Evolutionary conservation across 371 early-diverging fungal species (phyloP).

Genomic region (Dentiscutata heterogama): DNA sequence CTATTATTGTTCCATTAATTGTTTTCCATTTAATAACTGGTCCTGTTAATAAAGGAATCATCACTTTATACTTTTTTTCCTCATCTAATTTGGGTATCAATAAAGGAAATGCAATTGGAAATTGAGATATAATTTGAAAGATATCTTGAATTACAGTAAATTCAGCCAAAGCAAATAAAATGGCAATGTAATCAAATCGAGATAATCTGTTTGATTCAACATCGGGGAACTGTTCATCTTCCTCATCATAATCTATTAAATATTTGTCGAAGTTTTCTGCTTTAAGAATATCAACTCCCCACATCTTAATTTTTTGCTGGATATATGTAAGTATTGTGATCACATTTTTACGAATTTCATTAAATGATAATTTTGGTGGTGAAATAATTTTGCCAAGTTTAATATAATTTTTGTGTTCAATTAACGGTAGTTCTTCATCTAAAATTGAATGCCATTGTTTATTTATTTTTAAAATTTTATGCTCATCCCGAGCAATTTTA

Average conservation of each 20-base stretch:
- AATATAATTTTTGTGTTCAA: constrained; percentile 8
- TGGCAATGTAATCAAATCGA: constrained; percentile 36
- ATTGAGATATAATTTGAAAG: neutral
- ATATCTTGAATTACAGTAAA: constrained; percentile 43
- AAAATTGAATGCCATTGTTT: constrained; percentile 29
- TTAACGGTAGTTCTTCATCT: constrained; percentile 14
- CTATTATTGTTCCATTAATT: constrained; percentile 19
- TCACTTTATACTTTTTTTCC: constrained; percentile 24
- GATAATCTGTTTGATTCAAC: neutral
- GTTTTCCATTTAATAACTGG: constrained; percentile 13
- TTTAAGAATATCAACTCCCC: no score
- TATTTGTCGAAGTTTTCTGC: neutral
- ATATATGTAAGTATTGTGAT: no score
- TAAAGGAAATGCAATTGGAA: no score
- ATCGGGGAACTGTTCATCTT: neutral
- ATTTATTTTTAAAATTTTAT: constrained; percentile 14
- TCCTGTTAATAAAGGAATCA: no score
- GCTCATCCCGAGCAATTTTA: no score
- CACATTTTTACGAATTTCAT: neutral
- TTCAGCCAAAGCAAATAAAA: constrained; percentile 16
- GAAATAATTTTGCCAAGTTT: neutral
- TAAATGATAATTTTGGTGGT: neutral
- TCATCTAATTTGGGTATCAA: constrained; percentile 11
- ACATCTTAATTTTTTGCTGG: no score
- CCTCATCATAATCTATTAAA: no score